Base-by-base conservation (phyloP, 2,329 filamentous ascomycete species). In the Emmonsia crescens region DNA sequence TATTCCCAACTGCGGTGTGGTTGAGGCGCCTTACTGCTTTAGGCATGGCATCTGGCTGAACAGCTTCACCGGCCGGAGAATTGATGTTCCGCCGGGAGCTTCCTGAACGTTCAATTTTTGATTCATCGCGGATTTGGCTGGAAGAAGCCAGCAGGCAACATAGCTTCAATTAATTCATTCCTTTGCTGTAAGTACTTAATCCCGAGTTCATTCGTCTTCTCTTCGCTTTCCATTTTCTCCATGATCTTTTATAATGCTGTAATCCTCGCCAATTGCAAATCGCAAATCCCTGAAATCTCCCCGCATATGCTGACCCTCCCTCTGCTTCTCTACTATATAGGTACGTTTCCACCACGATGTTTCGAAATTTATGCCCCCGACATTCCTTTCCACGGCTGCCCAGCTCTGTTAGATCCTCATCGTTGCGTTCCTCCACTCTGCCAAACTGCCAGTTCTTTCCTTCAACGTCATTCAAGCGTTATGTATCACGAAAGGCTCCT, bases 1-100 rank as follows among this genome's bases (percentile, higher is more conserved):
- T 57, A 42, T 57, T 38, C 54, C 55, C 40, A 57, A 57, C 55
- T 57, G 55, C 27, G 55, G 31, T 54, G 33, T n/a, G n/a, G 55
- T 42, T 46, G 55, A 57, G 55, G 52, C 38, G 55, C 55, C 55
- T 57, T 57, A 29, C 55, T 21, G 24, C 24, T 44, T 57, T 16
- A 5, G 55, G 40, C 21, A 24, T 57, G 29, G 55, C 27, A 40
- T 19, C 16, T 33, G 3, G 6, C 24, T 31, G n/a, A 8, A 27
- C 6, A 44, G 55, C 16, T 10, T 31, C 24, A 12, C 21, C 27
- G 24, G 2, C 10, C 55, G 55, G 55, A 44, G 16, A 44, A 57
- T 27, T 12, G 24, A 46, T 31, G 27, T n/a, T 42, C 40, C 55
- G 55, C 5, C 6, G 16, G 4, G 46, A 49, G 46, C 24, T 27